Evolutionary conservation across 345 rosid genomes (phyloP).

Genomic region (Moricandia arvensis): DNA sequence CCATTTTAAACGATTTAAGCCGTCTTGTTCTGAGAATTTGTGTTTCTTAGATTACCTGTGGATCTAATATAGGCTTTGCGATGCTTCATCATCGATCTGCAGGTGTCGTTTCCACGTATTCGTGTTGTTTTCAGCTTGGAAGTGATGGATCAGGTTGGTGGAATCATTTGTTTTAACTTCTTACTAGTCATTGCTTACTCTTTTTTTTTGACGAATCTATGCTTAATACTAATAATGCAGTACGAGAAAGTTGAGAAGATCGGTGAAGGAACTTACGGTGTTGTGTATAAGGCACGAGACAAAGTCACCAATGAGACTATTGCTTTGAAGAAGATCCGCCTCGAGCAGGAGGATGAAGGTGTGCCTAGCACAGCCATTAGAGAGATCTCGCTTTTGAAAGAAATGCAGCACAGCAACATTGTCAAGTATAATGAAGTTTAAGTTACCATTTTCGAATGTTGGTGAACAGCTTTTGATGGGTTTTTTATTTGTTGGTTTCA

Average conservation of each 20-base stretch:
- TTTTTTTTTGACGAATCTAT: background rate
- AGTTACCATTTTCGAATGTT: background rate
- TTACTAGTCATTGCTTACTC: background rate
- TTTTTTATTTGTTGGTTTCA: background rate
- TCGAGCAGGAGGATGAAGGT: conserved; percentile 99
- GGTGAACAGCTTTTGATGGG: background rate
- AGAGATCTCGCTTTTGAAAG: conserved; percentile 94
- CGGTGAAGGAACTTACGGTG: conserved; percentile 99
- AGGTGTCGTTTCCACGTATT: conserved; percentile 10
- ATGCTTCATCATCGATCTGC: conserved; percentile 6
- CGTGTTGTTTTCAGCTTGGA: conserved; percentile 21
- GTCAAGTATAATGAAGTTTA: conserved; percentile 55
- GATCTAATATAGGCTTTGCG: background rate
- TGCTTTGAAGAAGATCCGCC: conserved; percentile 93
- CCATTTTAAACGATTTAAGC: background rate
- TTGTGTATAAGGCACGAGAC: conserved; percentile 95
- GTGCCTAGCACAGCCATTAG: conserved; percentile 98
- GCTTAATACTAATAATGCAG: conserved; percentile 41
- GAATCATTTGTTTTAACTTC: background rate
- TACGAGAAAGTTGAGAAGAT: conserved; percentile 99
- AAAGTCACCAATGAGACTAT: conserved; percentile 85
- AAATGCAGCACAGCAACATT: conserved; percentile 97
- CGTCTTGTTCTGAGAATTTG: background rate
- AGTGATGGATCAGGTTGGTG: conserved; percentile 57
- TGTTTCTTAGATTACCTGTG: background rate